Base-by-base conservation (phyloP, 768 basidiomycete species). In the Punctularia strigosozonata region DNA sequence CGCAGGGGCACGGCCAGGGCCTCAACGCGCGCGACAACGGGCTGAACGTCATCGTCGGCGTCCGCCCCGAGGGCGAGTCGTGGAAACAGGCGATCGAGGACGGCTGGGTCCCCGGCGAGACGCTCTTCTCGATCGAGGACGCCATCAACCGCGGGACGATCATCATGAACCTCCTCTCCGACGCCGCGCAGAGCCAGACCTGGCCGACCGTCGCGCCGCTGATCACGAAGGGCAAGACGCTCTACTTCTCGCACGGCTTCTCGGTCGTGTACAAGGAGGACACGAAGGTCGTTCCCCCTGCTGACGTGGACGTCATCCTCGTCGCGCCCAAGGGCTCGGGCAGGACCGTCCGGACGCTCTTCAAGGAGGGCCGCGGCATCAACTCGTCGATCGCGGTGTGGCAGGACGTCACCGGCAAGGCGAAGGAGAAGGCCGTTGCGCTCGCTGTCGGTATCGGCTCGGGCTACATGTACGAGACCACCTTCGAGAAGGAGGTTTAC, bases 221-320 rank as follows among this genome's bases (percentile, higher is more conserved):
- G 55, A 92, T 98, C 70, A 98, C 91, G 62, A 89, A 92, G 76
- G 95, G 88, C 68, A 98, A 99, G 75, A 99, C 95, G n/a, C 83
- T 99, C 46, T 99, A 99, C 80, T 99, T 99, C 73, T 90, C 94
- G 5, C 95, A 99, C 61, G 95, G 95, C 54, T 99, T 99, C 82
- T 98, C 94, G 47, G 76, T 98, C 48, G 90, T 99, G 39, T 99
- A 82, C 79, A 89, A 92, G 73, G 77, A 99, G 5, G 89, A 95
- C 62, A 99, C 95, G 49, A 73, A 92, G 41, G 90, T 99, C 49
- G 53, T 92, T 40, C 86, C 90, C 45, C 95, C 95, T 33, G 54
- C 69, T 15, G 90, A 97, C 56, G 88, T 99, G 47, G 95, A 99
- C 58, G 95, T 99, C 53, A 98, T 99, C 61, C 87, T 99, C 51